Percentiles rank a stretch among this genome's conserved stretches.
These are phyloP conservation scores for Stagonosporopsis cucurbitacearum DNA, from an alignment of 2,329 filamentous ascomycete species.

Conservation along the genomic window DNA sequence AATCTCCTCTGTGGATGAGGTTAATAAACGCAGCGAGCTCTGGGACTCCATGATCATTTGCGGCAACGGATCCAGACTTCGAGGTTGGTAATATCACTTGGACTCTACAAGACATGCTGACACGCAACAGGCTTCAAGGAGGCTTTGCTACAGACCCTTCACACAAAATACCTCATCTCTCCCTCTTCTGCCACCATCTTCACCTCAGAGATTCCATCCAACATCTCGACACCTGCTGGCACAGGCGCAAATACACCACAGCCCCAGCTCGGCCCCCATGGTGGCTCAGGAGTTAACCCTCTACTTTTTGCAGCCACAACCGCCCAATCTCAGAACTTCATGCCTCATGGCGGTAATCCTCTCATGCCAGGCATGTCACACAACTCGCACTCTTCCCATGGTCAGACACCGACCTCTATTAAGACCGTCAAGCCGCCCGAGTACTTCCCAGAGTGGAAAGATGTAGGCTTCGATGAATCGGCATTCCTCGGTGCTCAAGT, in stretches of 20 bases:
- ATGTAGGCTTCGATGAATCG: slow-evolving; percentile 75
- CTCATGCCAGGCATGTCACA: slow-evolving; percentile 48
- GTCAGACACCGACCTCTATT: slow-evolving; percentile 83
- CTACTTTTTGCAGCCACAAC: slow-evolving; percentile 91
- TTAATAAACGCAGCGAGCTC: slow-evolving; percentile 81
- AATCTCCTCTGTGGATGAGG: slow-evolving; percentile 81
- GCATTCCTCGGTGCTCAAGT: slow-evolving; percentile 88
- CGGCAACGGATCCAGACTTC: slow-evolving; percentile 78
- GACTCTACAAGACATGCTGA: slow-evolving; percentile 38
- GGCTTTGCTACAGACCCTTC: slow-evolving; percentile 80
- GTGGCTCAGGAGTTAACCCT: slow-evolving; percentile 76
- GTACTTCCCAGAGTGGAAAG: slow-evolving; percentile 92
- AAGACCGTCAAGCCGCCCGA: slow-evolving; percentile 78
- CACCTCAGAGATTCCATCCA: slow-evolving; percentile 93
- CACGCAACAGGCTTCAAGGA: slow-evolving; percentile 75
- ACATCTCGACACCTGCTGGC: slow-evolving; percentile 86
- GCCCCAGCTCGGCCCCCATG: slow-evolving; percentile 55
- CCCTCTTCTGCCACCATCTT: slow-evolving; percentile 95
- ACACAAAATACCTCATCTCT: slow-evolving; percentile 84
- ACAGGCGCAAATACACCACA: slow-evolving; percentile 93
- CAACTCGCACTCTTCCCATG: slow-evolving; percentile 66
- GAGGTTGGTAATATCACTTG: slow-evolving; percentile 55
- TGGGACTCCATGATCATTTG: slow-evolving; percentile 95
- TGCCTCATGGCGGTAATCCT: slow-evolving; percentile 46
- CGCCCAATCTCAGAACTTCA: slow-evolving; percentile 63